These are phyloP conservation scores for Magnusiomyces magnusii DNA, from an alignment of 1,139 yeast genomes.

Conservation along the genomic window DNA sequence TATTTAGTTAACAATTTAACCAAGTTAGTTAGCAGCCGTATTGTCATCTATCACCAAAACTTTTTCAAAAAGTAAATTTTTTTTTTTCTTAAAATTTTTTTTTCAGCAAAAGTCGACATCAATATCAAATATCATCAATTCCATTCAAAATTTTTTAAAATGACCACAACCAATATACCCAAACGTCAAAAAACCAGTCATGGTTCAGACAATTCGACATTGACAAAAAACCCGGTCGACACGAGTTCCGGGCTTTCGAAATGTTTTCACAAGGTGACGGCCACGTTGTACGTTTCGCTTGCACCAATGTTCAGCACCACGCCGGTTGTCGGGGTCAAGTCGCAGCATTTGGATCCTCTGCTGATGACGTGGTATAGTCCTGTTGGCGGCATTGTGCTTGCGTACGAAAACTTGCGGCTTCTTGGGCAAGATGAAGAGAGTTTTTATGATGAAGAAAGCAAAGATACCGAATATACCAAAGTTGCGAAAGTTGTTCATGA, in stretches of 20 bases:
- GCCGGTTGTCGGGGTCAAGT: constrained; percentile 70
- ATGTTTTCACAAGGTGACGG: constrained; percentile 59
- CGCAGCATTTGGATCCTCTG: constrained; percentile 85
- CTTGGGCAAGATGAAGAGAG: constrained; percentile 33
- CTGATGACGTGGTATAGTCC: constrained; percentile 72
- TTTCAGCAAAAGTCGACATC: too few species aligned
- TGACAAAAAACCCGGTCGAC: constrained; percentile 20
- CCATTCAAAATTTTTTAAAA: too few species aligned
- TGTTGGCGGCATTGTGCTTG: constrained; percentile 75
- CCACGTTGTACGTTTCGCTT: constrained; percentile 68
- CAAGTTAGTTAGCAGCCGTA: too few species aligned
- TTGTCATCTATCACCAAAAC: too few species aligned
- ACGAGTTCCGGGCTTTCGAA: constrained; percentile 35
- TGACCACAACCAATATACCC: neutral
- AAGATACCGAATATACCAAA: constrained; percentile 24
- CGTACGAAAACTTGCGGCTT: constrained; percentile 58
- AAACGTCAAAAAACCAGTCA: neutral
- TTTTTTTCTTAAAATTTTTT: too few species aligned
- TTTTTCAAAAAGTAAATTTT: too few species aligned
- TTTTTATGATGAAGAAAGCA: neutral
- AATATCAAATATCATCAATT: too few species aligned
- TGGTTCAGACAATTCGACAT: neutral
- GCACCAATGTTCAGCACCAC: constrained; percentile 69
- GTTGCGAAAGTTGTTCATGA: constrained; percentile 67
- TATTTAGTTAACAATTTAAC: too few species aligned